Evolutionary conservation across 2,329 filamentous ascomycete genomes (phyloP).

Genomic region (Shiraia bambusicola): DNA sequence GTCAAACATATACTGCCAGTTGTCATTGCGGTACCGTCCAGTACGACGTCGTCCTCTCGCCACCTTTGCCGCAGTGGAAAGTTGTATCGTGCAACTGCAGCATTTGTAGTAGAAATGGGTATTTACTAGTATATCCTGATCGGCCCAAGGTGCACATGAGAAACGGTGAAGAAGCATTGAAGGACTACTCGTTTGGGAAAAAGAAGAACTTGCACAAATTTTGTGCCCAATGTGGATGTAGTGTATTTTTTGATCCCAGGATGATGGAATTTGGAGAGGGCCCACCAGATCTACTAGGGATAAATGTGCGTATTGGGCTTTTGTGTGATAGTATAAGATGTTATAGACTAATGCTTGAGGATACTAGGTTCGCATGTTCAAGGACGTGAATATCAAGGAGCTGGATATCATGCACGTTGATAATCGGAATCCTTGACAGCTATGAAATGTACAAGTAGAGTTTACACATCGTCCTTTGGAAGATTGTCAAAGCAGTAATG

Average conservation of each 20-base stretch:
- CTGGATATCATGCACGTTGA: constrained; percentile 26
- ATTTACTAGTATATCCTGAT: constrained; percentile 49
- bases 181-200: constrained; percentile 26
- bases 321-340: not conserved
- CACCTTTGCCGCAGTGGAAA: constrained; percentile 50
- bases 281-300: constrained; percentile 23
- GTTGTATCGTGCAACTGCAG: constrained; percentile 57
- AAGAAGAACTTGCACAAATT: constrained; percentile 32
- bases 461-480: too few species aligned
- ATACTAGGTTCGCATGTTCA: constrained; percentile 30
- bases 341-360: not conserved
- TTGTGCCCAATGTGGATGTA: constrained; percentile 30
- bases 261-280: constrained; percentile 23
- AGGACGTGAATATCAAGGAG: constrained; percentile 26
- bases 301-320: constrained; percentile 27
- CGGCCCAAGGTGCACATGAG: constrained; percentile 24
- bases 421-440: constrained; percentile 15
- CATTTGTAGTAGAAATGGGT: constrained; percentile 54
- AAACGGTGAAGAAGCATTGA: constrained; percentile 27
- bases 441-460: too few species aligned
- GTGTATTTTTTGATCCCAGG: constrained; percentile 31
- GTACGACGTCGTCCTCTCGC: constrained; percentile 53
- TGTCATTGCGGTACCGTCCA: constrained; percentile 58
- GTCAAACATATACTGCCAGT: constrained; percentile 50
- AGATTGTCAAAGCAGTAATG: too few species aligned